Evolutionary conservation across 106 monocot genomes (phyloP).

Genomic region (Platanthera zijinensis): DNA sequence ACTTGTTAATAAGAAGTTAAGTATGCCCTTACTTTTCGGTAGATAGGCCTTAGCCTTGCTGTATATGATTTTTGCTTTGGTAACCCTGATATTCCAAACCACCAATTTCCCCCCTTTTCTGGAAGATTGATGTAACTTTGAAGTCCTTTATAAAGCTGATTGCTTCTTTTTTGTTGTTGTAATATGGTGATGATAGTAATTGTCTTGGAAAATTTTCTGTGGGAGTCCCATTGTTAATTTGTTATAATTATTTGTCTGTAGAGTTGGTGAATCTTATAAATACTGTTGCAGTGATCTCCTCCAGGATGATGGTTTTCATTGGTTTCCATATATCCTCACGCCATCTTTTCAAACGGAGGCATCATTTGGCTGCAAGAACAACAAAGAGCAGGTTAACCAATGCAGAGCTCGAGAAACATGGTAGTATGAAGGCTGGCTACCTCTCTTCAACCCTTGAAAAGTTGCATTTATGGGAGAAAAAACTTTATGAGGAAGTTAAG

Average conservation of each 20-base stretch:
- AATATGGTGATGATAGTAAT: not conserved
- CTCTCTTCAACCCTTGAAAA: slow-evolving; percentile 70
- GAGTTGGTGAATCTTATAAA: slow-evolving; percentile 14
- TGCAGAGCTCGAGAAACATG: slow-evolving; percentile 8
- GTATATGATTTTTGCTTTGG: too few relatives aligned
- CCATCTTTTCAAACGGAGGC: slow-evolving; percentile 18
- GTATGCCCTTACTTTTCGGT: too few relatives aligned
- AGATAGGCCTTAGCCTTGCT: too few relatives aligned
- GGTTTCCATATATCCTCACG: slow-evolving; percentile 19
- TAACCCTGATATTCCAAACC: too few relatives aligned
- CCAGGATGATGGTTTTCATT: slow-evolving; percentile 39
- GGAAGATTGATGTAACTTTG: not conserved
- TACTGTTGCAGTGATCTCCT: slow-evolving; percentile 45
- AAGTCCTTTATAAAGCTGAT: not conserved
- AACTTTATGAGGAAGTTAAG: slow-evolving; percentile 70
- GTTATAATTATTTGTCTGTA: not conserved
- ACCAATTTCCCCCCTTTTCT: not conserved
- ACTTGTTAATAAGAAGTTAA: too few relatives aligned
- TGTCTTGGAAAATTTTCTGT: not conserved
- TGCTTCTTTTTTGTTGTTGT: not conserved
- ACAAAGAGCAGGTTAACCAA: slow-evolving; percentile 11
- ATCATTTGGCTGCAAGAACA: slow-evolving; percentile 12
- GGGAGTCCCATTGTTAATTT: not conserved
- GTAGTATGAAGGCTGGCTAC: slow-evolving; percentile 21
- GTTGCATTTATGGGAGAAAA: slow-evolving; percentile 79